Evolutionary conservation across 2,329 filamentous ascomycete species (phyloP).

Genomic region (Colletotrichum sp.): DNA sequence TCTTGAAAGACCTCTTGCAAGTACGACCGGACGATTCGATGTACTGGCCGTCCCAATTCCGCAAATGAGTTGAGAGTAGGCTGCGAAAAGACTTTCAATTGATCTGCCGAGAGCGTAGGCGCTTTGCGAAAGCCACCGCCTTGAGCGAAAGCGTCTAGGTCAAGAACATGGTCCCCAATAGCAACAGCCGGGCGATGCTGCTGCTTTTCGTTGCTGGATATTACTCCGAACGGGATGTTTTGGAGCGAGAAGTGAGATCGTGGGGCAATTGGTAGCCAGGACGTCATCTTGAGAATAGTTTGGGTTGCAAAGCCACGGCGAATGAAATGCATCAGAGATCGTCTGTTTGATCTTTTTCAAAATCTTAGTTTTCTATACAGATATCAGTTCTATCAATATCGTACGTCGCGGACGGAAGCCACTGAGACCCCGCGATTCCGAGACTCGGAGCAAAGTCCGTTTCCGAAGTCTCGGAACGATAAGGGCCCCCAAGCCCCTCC

Average conservation of each 20-base stretch:
- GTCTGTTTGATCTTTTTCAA: no score
- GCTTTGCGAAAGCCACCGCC: conserved; percentile 16
- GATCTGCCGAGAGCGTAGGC: not conserved
- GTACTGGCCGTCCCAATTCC: conserved; percentile 67
- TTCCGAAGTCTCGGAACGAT: conserved; percentile 3
- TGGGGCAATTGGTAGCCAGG: conserved; percentile 12
- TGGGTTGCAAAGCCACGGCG: not conserved
- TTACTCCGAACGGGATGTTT: conserved; percentile 79
- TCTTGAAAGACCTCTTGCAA: conserved; percentile 64
- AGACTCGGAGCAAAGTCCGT: not conserved
- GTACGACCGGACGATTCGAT: conserved; percentile 69
- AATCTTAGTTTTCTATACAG: not conserved
- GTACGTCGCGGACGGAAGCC: not conserved
- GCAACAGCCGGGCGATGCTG: conserved; percentile 69
- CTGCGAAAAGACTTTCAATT: conserved; percentile 31
- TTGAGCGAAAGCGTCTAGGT: conserved; percentile 46
- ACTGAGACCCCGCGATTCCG: not conserved
- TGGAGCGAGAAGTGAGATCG: conserved; percentile 64
- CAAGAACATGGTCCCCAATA: conserved; percentile 70
- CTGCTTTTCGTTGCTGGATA: conserved; percentile 60
- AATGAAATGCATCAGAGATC: not conserved
- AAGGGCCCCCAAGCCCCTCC: not conserved
- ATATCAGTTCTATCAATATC: not conserved
- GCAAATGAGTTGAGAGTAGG: conserved; percentile 74
- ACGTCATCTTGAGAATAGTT: conserved; percentile 4